Base-by-base conservation (phyloP, 441 rosid species). In the Adansonia madagascariensis region DNA sequence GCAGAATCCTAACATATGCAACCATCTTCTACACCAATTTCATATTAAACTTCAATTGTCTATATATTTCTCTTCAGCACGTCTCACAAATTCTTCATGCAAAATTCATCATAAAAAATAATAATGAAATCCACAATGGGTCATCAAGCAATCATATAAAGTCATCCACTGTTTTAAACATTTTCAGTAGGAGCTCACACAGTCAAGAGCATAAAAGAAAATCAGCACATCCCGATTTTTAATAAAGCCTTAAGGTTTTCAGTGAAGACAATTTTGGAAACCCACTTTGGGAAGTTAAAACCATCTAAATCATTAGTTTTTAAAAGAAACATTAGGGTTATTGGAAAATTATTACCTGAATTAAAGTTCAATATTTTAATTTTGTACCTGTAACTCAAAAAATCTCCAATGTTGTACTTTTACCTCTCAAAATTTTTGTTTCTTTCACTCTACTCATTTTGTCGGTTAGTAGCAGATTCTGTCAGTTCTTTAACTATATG, bases 401-500 rank as follows among this genome's bases (percentile, higher is more conserved):
- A 55, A 39, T 35, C 50, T 55, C 35, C 50, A 72, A 72, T 17
- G 31, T 55, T 11, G 63, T 35, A 17, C 49, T 10, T 71, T 53
- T 17, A 55, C 64, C 50, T 72, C 50, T 22, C 22, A 39, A 43
- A 2, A 65, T 47, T 17, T 56, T 72, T 72, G 7, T 65, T 15
- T 31, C 11, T 17, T 20, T 10, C 49, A 72, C 56, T 72, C 20
- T 20, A 72, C 39, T 43, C 18, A 56, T 72, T 72, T 47, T 17
- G 24, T 17, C 50, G 4, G 83, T 89, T 93, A 75, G 87, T 27
- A 43, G 31, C 2, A 39, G 12, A 39, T 55, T 8, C 24, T 41
- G 11, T 11, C 65, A 56, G 52, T 56, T 67, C n/a, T 20, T 67
- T 18, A 67, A 4, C 22, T 60, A 44, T 11, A 57, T 57, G 39